phyloP scores from a whole-genome alignment of 129 eudicot genomes.

The Pseudognaphalium luteoalbum region DNA sequence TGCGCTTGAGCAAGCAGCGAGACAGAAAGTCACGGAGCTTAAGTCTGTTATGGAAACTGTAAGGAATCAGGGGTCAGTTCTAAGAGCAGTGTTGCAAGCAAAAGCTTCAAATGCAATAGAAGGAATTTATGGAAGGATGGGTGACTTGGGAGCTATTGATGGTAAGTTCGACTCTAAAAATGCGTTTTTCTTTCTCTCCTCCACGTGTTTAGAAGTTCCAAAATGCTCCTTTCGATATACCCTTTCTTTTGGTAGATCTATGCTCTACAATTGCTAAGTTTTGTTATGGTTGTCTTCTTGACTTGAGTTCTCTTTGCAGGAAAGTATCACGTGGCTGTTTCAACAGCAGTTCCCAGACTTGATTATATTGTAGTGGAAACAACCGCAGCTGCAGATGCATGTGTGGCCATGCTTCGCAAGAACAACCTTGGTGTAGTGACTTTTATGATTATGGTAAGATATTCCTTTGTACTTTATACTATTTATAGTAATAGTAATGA shows the following conservation, averaged over 20 bases:
- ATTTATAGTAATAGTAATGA: no score
- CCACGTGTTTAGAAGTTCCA: neutral
- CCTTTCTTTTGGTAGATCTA: neutral
- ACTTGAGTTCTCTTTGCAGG: constrained; percentile 51
- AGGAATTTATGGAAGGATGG: constrained; percentile 95
- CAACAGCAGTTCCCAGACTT: constrained; percentile 93
- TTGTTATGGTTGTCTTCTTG: neutral
- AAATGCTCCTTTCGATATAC: neutral
- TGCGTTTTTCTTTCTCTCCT: neutral
- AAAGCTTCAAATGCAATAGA: constrained; percentile 68
- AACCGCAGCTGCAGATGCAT: constrained; percentile 86
- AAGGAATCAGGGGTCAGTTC: constrained; percentile 79
- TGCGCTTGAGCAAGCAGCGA: constrained; percentile 78
- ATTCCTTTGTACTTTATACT: neutral
- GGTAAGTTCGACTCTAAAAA: constrained; percentile 31
- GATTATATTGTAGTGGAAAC: constrained; percentile 97
- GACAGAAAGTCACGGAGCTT: constrained; percentile 85
- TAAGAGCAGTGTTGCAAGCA: constrained; percentile 82
- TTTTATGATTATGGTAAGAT: constrained; percentile 84
- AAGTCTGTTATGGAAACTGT: constrained; percentile 75
- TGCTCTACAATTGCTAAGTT: neutral
- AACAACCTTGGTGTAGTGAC: constrained; percentile 94
- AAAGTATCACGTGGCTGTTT: constrained; percentile 85
- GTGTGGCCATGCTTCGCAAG: constrained; percentile 84
- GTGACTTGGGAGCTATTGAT: constrained; percentile 92